Conservation (phyloP, 2,329 filamentous ascomycete genomes). For the Aspergillus oerlinghausenensis region DNA sequence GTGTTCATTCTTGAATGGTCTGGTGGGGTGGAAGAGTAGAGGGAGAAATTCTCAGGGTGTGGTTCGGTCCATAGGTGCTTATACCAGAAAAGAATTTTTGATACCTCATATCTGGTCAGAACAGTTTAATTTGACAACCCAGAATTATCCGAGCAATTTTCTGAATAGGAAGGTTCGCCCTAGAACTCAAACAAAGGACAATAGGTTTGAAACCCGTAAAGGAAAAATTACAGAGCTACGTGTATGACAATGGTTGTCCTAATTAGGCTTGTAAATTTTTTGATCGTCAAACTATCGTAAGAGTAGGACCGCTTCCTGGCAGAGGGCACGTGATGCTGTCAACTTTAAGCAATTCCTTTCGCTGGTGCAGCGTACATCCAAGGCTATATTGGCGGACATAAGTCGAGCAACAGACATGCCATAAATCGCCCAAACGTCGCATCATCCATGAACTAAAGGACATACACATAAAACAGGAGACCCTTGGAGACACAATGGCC, state of each 20-base stretch:
- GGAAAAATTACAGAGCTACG: not conserved
- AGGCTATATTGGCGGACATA: conserved; percentile 24
- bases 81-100: not conserved
- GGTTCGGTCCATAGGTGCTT: not conserved
- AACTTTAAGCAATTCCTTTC: conserved; percentile 30
- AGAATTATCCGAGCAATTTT: not conserved
- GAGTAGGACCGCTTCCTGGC: conserved; percentile 29
- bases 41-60: not conserved
- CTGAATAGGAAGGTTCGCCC: not conserved
- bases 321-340: conserved; percentile 30
- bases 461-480: conserved; percentile 20
- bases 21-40: not conserved
- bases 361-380: conserved; percentile 32
- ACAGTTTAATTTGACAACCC: not conserved
- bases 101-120: not conserved
- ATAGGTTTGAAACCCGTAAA: not conserved
- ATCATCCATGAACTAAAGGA: conserved; percentile 26
- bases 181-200: not conserved
- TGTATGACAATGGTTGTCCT: not conserved
- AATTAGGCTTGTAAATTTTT: conserved; percentile 11
- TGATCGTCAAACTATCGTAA: conserved; percentile 38
- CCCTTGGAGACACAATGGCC: conserved; percentile 27
- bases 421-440: conserved; percentile 22
- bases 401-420: conserved; percentile 18
- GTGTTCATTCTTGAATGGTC: conserved; percentile 23